Percentiles rank a stretch among this genome's conserved stretches.
Conservation (phyloP, 345 rosid species). For the Crucihimalaya himalaica region DNA sequence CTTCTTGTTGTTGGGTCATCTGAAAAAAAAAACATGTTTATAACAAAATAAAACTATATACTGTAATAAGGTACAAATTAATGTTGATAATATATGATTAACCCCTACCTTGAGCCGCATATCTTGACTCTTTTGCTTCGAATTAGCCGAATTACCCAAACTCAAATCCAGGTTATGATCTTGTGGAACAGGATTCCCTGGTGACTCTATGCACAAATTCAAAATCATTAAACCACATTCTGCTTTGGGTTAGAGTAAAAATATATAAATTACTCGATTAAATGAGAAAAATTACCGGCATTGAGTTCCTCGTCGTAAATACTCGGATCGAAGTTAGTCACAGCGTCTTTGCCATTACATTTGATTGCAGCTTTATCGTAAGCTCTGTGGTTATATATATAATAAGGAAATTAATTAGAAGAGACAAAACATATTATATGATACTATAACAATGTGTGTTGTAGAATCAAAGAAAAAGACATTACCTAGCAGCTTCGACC, state of each 20-base stretch:
- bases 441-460: not conserved
- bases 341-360: constrained; percentile 87
- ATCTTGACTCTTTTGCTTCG: constrained; percentile 39
- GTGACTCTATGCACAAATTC: constrained; percentile 42
- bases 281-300: constrained; percentile 6
- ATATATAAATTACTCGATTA: not conserved
- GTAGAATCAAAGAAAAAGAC: not conserved
- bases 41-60: not conserved
- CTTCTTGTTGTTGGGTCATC: constrained; percentile 36
- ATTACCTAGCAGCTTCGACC: constrained; percentile 95
- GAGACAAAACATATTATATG: not conserved
- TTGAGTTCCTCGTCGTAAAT: constrained; percentile 55
- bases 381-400: constrained; percentile 53
- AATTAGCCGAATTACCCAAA: constrained; percentile 64
- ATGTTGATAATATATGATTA: not conserved
- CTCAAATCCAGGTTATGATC: constrained; percentile 90
- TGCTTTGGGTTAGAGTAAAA: not conserved
- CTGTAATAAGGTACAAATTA: not conserved
- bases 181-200: constrained; percentile 46
- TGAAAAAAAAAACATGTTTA: not conserved
- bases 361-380: constrained; percentile 94
- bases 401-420: not conserved
- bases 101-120: constrained; percentile 37
- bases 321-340: constrained; percentile 85
- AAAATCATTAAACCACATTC: not conserved